A percentile compares a stretch with the other conserved stretches of the same genome.
These are phyloP conservation scores for Euphorbia pulcherrima DNA, from an alignment of 345 rosid species.

Conservation along the genomic window DNA sequence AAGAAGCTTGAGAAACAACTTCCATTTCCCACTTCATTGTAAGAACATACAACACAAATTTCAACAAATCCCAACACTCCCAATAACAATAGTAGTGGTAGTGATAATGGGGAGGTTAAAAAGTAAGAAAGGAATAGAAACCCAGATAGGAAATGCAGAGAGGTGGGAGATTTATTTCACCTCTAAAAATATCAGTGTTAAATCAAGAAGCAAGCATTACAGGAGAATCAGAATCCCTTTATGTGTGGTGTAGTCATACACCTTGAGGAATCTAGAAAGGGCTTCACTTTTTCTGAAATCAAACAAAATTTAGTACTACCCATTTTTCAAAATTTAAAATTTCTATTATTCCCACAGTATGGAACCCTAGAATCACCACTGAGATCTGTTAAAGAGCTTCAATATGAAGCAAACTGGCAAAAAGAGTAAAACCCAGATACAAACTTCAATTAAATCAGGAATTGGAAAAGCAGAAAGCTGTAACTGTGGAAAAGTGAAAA, in stretches of 20 bases:
- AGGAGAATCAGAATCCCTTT: constrained; percentile 58
- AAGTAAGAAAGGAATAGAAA: constrained; percentile 12
- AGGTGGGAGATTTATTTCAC: constrained; percentile 25
- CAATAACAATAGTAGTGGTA: neutral
- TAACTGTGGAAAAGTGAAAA: constrained; percentile 8
- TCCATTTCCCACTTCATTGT: constrained; percentile 53
- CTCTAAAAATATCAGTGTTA: constrained; percentile 39
- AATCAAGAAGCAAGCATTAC: constrained; percentile 35
- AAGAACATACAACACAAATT: neutral
- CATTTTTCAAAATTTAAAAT: neutral
- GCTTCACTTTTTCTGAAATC: constrained; percentile 28
- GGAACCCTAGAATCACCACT: constrained; percentile 24
- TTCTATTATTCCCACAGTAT: neutral
- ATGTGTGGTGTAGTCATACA: constrained; percentile 27
- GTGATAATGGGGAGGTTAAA: neutral
- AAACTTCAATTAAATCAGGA: constrained; percentile 6
- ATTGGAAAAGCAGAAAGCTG: constrained; percentile 18
- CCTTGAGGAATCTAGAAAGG: constrained; percentile 53
- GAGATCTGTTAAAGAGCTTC: constrained; percentile 33
- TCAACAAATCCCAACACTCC: constrained; percentile 6
- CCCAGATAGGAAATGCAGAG: constrained; percentile 23
- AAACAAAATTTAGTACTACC: constrained; percentile 12
- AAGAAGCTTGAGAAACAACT: constrained; percentile 16
- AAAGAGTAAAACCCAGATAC: constrained; percentile 19
- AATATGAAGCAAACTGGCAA: constrained; percentile 7